Conservation (phyloP, 768 basidiomycete genomes). For the Podaxis sp. region DNA sequence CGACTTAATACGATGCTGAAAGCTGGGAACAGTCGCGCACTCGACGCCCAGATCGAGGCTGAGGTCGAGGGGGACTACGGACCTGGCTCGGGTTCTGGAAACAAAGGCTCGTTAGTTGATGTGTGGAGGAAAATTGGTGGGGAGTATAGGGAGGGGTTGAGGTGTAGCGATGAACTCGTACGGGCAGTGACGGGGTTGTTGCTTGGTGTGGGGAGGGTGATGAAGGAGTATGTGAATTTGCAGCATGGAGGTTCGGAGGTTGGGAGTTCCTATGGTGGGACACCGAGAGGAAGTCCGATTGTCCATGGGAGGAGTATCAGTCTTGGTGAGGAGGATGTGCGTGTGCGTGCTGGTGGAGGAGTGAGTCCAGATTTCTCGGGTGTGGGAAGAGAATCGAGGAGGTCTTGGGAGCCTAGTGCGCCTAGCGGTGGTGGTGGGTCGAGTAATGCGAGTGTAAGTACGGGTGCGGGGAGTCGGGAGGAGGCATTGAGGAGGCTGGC, state of each 20-base stretch:
- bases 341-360: slow-evolving; percentile 25
- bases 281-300: slow-evolving; percentile 22
- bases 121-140: slow-evolving; percentile 69
- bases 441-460: slow-evolving; percentile 19
- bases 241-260: slow-evolving; percentile 20
- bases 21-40: slow-evolving; percentile 50
- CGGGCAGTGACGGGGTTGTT: slow-evolving; percentile 74
- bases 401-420: slow-evolving; percentile 42
- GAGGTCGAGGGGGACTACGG: slow-evolving; percentile 56
- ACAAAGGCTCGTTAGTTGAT: slow-evolving; percentile 40
- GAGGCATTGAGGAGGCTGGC: slow-evolving; percentile 35
- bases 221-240: slow-evolving; percentile 49
- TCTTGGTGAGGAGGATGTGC: slow-evolving; percentile 45
- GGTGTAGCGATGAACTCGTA: slow-evolving; percentile 77
- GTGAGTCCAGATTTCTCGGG: slow-evolving; percentile 30
- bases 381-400: slow-evolving; percentile 48
- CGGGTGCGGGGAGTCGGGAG: slow-evolving; percentile 38
- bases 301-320: slow-evolving; percentile 52
- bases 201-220: slow-evolving; percentile 67
- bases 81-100: slow-evolving; percentile 15
- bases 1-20: slow-evolving; percentile 63
- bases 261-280: slow-evolving; percentile 20
- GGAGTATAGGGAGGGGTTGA: slow-evolving; percentile 69
- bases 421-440: slow-evolving; percentile 20
- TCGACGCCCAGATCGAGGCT: slow-evolving; percentile 73